Evolutionary conservation across 2,329 filamentous ascomycete species (phyloP), one percentile per base, ranked within the genome.

Genomic region (Aspergillus sclerotialis): DNA sequence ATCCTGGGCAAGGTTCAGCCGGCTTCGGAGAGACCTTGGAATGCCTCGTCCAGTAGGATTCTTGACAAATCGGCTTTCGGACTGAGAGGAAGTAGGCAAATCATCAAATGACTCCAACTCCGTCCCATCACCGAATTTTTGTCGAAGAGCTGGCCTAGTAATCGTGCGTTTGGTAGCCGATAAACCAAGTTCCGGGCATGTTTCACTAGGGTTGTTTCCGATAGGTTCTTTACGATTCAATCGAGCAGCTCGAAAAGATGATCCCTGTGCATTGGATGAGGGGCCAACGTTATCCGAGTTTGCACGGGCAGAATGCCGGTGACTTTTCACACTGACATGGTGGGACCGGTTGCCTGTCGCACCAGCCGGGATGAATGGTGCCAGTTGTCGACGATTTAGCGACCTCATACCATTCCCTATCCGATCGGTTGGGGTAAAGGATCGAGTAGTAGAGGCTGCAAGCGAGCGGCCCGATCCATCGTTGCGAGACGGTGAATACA

Each of bases 81-180:
- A 75, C 40, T 82, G 78, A 9, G 75, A 78, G 11, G 89, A 95
- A 0, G 89, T 96, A 2, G 90, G 90, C 36, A 98, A 68, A 61
- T 98, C 92, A 56, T 98, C 92, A 56, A 98, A 96, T 2, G 76
- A 80, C 48, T 96, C 90, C 21, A 98, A 72, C 61, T 98, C 92
- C 40, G 82, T 84, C 11, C 92, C 92, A 58, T 95, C 87, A 9
- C 92, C 92, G 64, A 93, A 98, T 50, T 85, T 78, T 29, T 80
- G 75, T 39, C 72, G 70, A 26, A 78, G 72, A 23, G 76, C 72
- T 3, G 87, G 87, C 56, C 81, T 84, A 43, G 76, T 89, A 39
- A 94, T 65, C 30, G 82, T 80, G 45, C 82, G 78, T 68, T 82
- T 83, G 5, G 72, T 65, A 32, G 73, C 68, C 35, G 75, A 72